These are phyloP conservation scores for Thermothielavioides terrestris DNA, from an alignment of 495 filamentous ascomycete species.

Conservation along the genomic window DNA sequence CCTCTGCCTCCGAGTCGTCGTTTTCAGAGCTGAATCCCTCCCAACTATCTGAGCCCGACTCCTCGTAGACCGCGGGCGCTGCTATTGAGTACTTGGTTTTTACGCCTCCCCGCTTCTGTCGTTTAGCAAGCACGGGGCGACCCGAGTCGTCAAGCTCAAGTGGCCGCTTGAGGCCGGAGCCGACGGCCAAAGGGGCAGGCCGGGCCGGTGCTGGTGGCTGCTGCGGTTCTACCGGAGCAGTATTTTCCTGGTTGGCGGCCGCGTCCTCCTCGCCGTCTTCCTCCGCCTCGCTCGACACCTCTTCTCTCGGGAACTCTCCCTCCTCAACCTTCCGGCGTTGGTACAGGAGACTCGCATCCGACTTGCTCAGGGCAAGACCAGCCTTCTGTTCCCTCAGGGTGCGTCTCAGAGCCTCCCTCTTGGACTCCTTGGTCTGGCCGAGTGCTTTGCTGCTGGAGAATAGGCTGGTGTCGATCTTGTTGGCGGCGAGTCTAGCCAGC, in stretches of 20 bases:
- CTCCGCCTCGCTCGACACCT: constrained; percentile 21
- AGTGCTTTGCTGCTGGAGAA: constrained; percentile 68
- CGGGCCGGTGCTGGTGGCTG: neutral
- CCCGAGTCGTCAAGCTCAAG: constrained; percentile 70
- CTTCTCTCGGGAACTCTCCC: constrained; percentile 9
- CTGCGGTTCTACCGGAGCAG: neutral
- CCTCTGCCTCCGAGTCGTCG: constrained; percentile 14
- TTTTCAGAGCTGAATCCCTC: constrained; percentile 27
- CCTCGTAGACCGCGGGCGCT: constrained; percentile 10
- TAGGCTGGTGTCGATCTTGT: constrained; percentile 72
- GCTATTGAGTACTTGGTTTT: constrained; percentile 37
- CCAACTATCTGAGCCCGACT: constrained; percentile 31
- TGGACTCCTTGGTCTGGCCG: constrained; percentile 57
- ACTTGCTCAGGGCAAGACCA: constrained; percentile 45
- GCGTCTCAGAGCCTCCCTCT: constrained; percentile 54
- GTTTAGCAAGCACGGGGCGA: constrained; percentile 69
- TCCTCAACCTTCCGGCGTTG: constrained; percentile 13
- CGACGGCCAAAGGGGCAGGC: constrained; percentile 30
- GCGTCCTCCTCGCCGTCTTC: constrained; percentile 18
- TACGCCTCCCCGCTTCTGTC: constrained; percentile 46
- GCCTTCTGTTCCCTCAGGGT: constrained; percentile 51
- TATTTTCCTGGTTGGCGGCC: constrained; percentile 3
- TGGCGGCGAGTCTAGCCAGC: constrained; percentile 67
- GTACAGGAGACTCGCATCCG: constrained; percentile 30
- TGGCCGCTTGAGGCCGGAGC: constrained; percentile 80